Evolutionary conservation across 495 filamentous ascomycete genomes (phyloP), one percentile per base, ranked within the genome.

Genomic region (Neurospora tetraspora): DNA sequence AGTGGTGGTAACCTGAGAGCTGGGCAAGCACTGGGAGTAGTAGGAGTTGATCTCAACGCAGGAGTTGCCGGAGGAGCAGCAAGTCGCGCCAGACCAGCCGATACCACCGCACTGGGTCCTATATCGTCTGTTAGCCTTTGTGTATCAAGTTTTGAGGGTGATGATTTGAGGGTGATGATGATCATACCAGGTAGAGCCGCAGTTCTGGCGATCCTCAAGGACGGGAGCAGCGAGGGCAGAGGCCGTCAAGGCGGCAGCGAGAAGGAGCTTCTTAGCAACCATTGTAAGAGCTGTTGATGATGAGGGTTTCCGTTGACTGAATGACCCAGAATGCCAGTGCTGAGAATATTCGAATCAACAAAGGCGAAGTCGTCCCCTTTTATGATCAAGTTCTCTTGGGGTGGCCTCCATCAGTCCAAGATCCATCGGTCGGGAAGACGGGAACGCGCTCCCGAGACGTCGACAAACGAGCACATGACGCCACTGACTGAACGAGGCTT

Each of bases 91-190:
- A 61, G 77, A 73, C 78, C 80, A 88, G 39, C 79, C 78, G 39
- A 23, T 82, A 23, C 87, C 87, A 71, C 87, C 86, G 71, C 87
- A 89, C 72, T 89, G 87, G 6, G 74, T 76, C 78, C 83, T 85
- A 53, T 1, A 37, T 31, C 40, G 36, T 34, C 16, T 74, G 45
- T 75, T 42, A 73, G 68, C 10, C 27, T n/a, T 9, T 12, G 36
- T 12, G 36, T 2, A 45, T 70, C 37, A 4, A 70, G 16, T 34
- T 18, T 34, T 38, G 12, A 36, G 20, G 69, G 34, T 31, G 14
- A 8, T 18, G 14, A 16, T 59, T 34, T 38, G 12, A 36, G 20
- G 69, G 34, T 31, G 14, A 8, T 18, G 14, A 16, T 59, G 27
- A n/a, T 53, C 74, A 37, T 81, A 83, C 82, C 80, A 84, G 68